Evolutionary conservation across 163 green algal species (phyloP), one percentile per base, ranked within the genome.

Genomic region (Scenedesmus sp.): DNA sequence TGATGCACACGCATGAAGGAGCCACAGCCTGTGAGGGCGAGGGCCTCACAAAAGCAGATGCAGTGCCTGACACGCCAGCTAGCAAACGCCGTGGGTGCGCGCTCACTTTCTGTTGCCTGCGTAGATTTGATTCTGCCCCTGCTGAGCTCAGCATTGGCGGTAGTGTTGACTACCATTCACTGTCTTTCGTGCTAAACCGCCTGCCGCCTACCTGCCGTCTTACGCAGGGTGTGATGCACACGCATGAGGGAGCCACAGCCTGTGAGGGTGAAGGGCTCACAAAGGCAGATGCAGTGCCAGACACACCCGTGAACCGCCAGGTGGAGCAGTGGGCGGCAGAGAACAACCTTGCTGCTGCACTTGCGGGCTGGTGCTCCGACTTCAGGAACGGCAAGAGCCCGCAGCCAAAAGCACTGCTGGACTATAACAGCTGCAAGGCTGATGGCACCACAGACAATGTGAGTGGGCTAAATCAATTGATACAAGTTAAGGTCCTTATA

Each of bases 21-120:
- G 16, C 16, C 8, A 18, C n/a, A 13, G 59, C 57, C 20, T 91
- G 87, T 34, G 66, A 67, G 12, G 87, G 87, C n/a, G 87, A 91
- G 34, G 87, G 87, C 4, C 9, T 91, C 5, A 82, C 67, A 2
- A 73, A 67, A 4, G 66, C 87, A 5, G 87, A 91, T 52, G 52
- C 67, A 10, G 87, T 91, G 67, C 73, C 87, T 5, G 87, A 91
- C 56, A 91, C 87, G 6, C 87, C 87, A 23, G 55, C 34, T 46
- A 46, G 34, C 34, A 46, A 46, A 46, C 34, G 34, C 34, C 34
- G 34, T 46, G 34, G 34, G 34, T 46, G 34, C 34, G 34, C 34
- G 34, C 34, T 46, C 34, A 46, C 34, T 46, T 46, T 46, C 34
- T 46, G 34, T 46, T 46, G 34, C 34, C 34, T 0, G 34, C 34